phyloP scores from a whole-genome alignment of 805 yeast species.

The Pichia ethanolica region DNA sequence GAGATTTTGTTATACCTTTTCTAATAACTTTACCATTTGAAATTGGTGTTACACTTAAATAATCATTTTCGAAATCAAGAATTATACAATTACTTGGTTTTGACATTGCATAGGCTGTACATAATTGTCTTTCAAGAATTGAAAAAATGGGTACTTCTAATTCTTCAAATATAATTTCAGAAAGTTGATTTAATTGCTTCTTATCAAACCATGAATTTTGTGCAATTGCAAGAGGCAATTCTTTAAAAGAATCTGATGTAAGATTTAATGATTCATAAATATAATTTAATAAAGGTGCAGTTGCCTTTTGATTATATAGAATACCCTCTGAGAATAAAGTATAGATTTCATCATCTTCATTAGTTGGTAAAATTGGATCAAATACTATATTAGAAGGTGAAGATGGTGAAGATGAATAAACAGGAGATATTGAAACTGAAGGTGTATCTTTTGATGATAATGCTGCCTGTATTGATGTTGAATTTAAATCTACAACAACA shows the following conservation, averaged over 20 bases:
- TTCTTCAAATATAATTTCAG: slow-evolving; percentile 69
- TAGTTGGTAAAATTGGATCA: slow-evolving; percentile 8
- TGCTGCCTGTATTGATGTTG: slow-evolving; percentile 61
- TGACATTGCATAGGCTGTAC: slow-evolving; percentile 72
- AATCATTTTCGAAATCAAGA: slow-evolving; percentile 69
- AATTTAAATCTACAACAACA: slow-evolving; percentile 64
- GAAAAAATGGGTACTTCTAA: slow-evolving; percentile 72
- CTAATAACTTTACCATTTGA: slow-evolving; percentile 64
- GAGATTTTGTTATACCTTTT: slow-evolving; percentile 59
- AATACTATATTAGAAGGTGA: not conserved
- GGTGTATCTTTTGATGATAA: slow-evolving; percentile 61
- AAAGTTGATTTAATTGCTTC: slow-evolving; percentile 47
- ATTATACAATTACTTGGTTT: slow-evolving; percentile 66
- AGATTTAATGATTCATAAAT: slow-evolving; percentile 48
- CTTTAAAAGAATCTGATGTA: slow-evolving; percentile 35
- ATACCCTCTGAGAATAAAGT: slow-evolving; percentile 58
- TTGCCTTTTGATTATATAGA: slow-evolving; percentile 66
- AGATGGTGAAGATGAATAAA: slow-evolving; percentile 37
- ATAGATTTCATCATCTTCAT: slow-evolving; percentile 41
- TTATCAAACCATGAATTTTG: slow-evolving; percentile 60
- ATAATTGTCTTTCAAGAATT: slow-evolving; percentile 67
- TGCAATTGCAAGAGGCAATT: slow-evolving; percentile 56
- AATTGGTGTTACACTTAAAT: slow-evolving; percentile 67
- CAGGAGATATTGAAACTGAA: slow-evolving; percentile 46
- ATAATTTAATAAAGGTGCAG: slow-evolving; percentile 60